Evolutionary conservation across 371 early-diverging fungal species (phyloP).

Genomic region (Mortierella sp.): DNA sequence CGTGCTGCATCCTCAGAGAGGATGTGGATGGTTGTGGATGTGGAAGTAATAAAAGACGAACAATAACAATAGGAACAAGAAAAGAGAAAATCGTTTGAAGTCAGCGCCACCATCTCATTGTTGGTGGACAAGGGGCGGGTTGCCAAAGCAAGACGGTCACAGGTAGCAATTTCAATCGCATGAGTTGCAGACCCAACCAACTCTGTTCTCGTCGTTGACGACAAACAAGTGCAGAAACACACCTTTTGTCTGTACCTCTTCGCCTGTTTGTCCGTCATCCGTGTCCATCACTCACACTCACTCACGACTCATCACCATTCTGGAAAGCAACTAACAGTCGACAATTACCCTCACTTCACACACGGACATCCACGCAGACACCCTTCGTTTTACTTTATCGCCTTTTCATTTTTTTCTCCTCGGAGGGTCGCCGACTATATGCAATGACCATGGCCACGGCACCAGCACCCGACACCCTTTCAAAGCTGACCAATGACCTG

Average conservation of each 20-base stretch:
- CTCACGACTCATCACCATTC: neutral
- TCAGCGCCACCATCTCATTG: slow-evolving; percentile 33
- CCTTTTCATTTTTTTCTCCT: neutral
- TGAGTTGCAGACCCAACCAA: neutral
- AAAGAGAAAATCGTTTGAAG: neutral
- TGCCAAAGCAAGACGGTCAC: neutral
- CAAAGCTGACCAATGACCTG: slow-evolving; percentile 49
- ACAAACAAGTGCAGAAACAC: slow-evolving; percentile 9
- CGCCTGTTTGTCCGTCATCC: neutral
- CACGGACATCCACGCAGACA: neutral
- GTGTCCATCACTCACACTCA: neutral
- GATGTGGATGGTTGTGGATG: neutral
- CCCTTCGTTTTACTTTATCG: neutral
- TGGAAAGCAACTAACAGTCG: neutral
- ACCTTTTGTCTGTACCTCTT: neutral
- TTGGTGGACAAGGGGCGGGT: neutral
- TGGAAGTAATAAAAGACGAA: no score
- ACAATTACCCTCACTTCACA: neutral
- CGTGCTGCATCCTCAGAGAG: neutral
- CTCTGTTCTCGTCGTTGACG: no score
- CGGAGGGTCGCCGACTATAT: slow-evolving; percentile 22
- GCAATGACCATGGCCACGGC: slow-evolving; percentile 48
- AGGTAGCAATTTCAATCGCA: slow-evolving; percentile 11
- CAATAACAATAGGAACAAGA: no score
- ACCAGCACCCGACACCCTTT: slow-evolving; percentile 47